Conservation (phyloP, 768 basidiomycete genomes). For the Cantharellus cinnabarinus region DNA sequence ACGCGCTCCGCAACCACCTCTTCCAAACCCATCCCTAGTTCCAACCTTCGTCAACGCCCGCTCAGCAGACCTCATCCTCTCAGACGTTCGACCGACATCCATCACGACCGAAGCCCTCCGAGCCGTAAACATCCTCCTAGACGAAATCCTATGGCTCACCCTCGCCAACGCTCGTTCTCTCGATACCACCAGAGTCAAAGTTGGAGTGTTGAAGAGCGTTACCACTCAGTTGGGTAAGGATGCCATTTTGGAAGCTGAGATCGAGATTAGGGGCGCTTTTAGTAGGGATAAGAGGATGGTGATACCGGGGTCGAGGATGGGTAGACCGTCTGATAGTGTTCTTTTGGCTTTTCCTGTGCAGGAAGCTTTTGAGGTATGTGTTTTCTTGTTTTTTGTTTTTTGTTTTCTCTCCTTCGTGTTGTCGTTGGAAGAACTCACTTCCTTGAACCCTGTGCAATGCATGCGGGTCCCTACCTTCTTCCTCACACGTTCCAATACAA, state of each 20-base stretch:
- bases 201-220: conserved; percentile 46
- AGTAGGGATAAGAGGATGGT: conserved; percentile 41
- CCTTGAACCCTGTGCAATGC: no score
- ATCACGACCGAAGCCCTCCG: conserved; percentile 59
- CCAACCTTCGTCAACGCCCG: conserved; percentile 63
- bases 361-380: conserved; percentile 51
- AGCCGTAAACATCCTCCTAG: conserved; percentile 60
- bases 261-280: conserved; percentile 67
- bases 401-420: not conserved
- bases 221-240: conserved; percentile 77
- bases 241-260: conserved; percentile 78
- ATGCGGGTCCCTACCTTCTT: no score
- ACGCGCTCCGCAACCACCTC: not conserved
- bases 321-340: conserved; percentile 27
- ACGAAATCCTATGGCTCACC: conserved; percentile 63
- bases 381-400: conserved; percentile 2
- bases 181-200: conserved; percentile 50
- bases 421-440: not conserved
- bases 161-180: conserved; percentile 47
- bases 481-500: no score
- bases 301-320: conserved; percentile 1
- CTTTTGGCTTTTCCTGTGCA: conserved; percentile 40
- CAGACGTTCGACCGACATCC: conserved; percentile 80
- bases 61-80: conserved; percentile 80
- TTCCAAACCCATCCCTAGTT: conserved; percentile 16